Evolutionary conservation across 2,329 filamentous ascomycete genomes (phyloP), one percentile per base, ranked within the genome.

Genomic region (Exophiala mesophila): DNA sequence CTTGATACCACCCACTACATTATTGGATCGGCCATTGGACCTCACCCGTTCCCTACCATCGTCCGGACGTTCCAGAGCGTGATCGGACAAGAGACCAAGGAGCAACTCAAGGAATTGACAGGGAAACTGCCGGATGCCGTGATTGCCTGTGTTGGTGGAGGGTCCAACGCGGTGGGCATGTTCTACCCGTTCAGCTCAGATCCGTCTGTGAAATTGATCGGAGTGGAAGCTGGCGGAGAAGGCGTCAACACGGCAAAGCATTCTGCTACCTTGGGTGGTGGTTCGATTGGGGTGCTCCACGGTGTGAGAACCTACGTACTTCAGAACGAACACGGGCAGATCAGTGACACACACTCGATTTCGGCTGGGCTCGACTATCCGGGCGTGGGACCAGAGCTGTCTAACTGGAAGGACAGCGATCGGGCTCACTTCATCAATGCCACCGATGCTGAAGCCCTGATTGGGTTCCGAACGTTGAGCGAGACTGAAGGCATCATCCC

Each of bases 1-100:
- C 84, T 98, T 12, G 82, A 89, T 57, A 94, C 87, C 13, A 97
- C 92, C 0, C 92, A 98, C 73, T 98, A 97, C 72, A 92, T 97
- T 58, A 94, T 98, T 57, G 92, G 92, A 43, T 96, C 88, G 12
- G 92, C 92, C 32, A 98, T 98, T 57, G 92, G 92, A 0, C 92
- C 92, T 35, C 92, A 98, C 64, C 92, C 92, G 8, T 97, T 96
- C 82, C 92, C 92, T 1, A 94, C 88, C 38, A 97, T 97, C 50
- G 92, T 97, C 39, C 83, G 92, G 47, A 96, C 90, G 0, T 96
- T 98, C 81, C 92, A 97, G 69, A 92, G 85, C 4, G 85, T 98
- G 50, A 98, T 98, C 55, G 92, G 92, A 41, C 79, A 85, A 56
- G 92, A 98, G 73, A 96, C 92, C 32, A 95, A 92, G 72, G 70